Evolutionary conservation across 208 protist genomes (phyloP), one percentile per base, ranked within the genome.

Genomic region (Phytomonas serpens): DNA sequence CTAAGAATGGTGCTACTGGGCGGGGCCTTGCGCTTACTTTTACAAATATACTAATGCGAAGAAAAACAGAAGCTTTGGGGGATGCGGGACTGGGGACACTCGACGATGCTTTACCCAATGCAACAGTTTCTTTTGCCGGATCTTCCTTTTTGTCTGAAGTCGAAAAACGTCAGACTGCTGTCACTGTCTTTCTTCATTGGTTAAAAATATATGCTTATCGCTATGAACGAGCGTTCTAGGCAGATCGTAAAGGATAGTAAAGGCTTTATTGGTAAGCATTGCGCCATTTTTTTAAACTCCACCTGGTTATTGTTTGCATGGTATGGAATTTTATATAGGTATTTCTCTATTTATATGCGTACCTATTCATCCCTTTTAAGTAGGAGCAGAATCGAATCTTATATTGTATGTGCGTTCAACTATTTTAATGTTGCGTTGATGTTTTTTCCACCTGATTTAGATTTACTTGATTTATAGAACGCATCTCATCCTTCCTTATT

Each of bases 1-100:
- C 65, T 6, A 71, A 76, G 52, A 95, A 93, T 74, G 90, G 83
- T 29, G 76, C 77, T n/a, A 92, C 83, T 14, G 78, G 79, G 38
- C 77, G 90, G 29, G 78, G 74, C 27, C 76, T 95, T 6, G 83
- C 88, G 30, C 70, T 95, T 64, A 93, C 90, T 11, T 93, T 95
- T 74, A 83, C 88, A 4, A 80, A 75, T 36, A 68, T 95, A 33
- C 80, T 95, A 33, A 79, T 82, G 74, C 80, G 83, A 4, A 73
- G 62, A 31, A 72, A 72, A 63, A 27, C 38, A 36, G 66, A 69
- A 23, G 47, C 63, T 13, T 78, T 68, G 29, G 64, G 66, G 68
- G 47, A 38, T 38, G 10, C 32, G 23, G 11, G 4, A 7, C 57
- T 63, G 36, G 52, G 32, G 38, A 6, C 33, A 33, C 23, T 62